Evolutionary conservation across 108 stramenopile genomes (phyloP), one percentile per base, ranked within the genome.

Genomic region (Craspedostauros australis): DNA sequence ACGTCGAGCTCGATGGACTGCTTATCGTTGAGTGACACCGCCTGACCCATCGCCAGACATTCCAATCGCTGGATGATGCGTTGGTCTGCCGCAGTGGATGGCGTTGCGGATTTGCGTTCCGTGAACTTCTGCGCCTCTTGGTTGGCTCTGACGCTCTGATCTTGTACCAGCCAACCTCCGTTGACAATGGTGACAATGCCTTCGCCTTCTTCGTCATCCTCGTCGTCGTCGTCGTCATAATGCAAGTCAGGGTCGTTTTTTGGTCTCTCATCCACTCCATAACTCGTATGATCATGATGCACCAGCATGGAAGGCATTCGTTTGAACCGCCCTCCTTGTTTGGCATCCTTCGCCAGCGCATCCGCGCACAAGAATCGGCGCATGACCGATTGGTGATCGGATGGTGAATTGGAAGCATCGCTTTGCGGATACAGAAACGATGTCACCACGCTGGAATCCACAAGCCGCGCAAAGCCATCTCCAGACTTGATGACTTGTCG

Each of bases 131-230:
- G 51, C 6, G 67, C 91, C 64, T 93, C 88, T 9, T 73, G 33
- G n/a, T 65, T 62, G 0, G 77, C 71, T 39, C 74, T 72, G 15
- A 85, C 60, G 53, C 73, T 75, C 20, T 64, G 68, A 57, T 88
- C 87, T 4, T 79, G 68, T 9, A 83, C 81, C 15, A 83, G 22
- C 88, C 88, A 93, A 3, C 92, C 92, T 15, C 92, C 92, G 54
- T 89, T 93, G 29, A 88, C 27, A 18, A 89, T 14, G 0, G 82
- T 73, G 0, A 81, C 37, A 25, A 32, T 9, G 31, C 56, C 32
- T 21, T 41, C 16, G 18, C 24, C 0, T 32, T 41, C 48, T 29
- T 22, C 32, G 21, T 0, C n/a, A 23, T 24, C 3, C 38, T 3
- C 1, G 3, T 39, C 26, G 24, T 24, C 9, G 54, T 29, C 20